Base-by-base conservation (phyloP, 306 rosid species). In the Pachyrhizus erosus region DNA sequence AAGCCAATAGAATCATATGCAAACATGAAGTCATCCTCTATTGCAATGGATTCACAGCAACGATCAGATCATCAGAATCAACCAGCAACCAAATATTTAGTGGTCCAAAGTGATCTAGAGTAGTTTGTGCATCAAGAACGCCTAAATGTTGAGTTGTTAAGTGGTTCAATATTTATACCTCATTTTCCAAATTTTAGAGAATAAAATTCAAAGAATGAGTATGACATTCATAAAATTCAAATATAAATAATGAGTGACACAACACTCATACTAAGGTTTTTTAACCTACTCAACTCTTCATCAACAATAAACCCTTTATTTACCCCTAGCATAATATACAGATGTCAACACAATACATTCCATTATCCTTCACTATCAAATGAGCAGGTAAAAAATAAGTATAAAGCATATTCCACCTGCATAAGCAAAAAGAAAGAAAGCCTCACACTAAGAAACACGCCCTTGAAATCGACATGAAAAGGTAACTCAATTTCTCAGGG, bases 381-480 rank as follows among this genome's bases (percentile, higher is more conserved):
- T 20, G 23, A 61, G 46, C 46, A 55, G 5, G 68, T 54, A 33
- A 60, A 42, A 70, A 39, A 72, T 7, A 72, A 65, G 24, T 24
- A 64, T 31, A 39, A 68, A 49, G 7, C 9, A 40, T 42, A 26
- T 72, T 73, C 75, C 29, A 62, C 24, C 45, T 7, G 81, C 76
- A 79, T 57, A 67, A 66, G 37, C 76, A 60, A 66, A 46, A 76
- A 64, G 75, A 34, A 12, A 31, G 52, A 49, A 66, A 73, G 26
- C 42, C 49, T 78, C 42, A 18, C 20, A 23, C 58, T 29, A 27
- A 69, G 43, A 84, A 70, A 58, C 27, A 45, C 9, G 43, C 31
- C 68, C 37, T 29, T 33, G 43, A 60, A 26, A 62, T 10, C 74
- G 60, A 75, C 21, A 69, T 10, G 60, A 60, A 55, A 82, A 33